Conservation (phyloP, 2,329 filamentous ascomycete species). For the Hymenoscyphus infarciens region DNA sequence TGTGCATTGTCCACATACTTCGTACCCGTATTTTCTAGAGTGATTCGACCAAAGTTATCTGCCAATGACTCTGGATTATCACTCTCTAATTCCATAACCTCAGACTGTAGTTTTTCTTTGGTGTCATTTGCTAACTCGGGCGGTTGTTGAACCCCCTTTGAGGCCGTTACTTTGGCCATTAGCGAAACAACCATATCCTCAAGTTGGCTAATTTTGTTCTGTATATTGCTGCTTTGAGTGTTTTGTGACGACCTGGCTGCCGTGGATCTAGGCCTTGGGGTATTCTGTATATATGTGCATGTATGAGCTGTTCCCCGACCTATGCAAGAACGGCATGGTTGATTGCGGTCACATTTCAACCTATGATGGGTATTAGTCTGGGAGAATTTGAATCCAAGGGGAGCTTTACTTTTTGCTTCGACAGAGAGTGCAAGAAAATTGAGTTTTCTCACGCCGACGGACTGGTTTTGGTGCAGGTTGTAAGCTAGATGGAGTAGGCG, state of each 20-base stretch:
- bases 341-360: constrained; percentile 48
- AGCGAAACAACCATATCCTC: constrained; percentile 53
- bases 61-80: not conserved
- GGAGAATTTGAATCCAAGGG: not conserved
- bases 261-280: not conserved
- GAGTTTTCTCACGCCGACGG: constrained; percentile 13
- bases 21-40: constrained; percentile 33
- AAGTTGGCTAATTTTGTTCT: constrained; percentile 49
- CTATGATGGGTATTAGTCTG: constrained; percentile 3
- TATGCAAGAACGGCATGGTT: constrained; percentile 49
- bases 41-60: constrained; percentile 13
- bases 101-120: not conserved
- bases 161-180: constrained; percentile 34
- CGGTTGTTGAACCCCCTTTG: not conserved
- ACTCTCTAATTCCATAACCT: not conserved
- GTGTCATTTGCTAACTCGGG: not conserved
- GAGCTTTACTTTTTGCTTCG: constrained; percentile 13
- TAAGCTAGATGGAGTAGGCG: not conserved
- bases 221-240: constrained; percentile 47
- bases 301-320: constrained; percentile 44
- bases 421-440: constrained; percentile 17
- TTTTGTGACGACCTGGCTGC: constrained; percentile 39
- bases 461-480: constrained; percentile 4
- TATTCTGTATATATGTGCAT: constrained; percentile 34
- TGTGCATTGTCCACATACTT: constrained; percentile 55